Base-by-base conservation (phyloP, 768 basidiomycete species). In the Leccinum fibrillosum region DNA sequence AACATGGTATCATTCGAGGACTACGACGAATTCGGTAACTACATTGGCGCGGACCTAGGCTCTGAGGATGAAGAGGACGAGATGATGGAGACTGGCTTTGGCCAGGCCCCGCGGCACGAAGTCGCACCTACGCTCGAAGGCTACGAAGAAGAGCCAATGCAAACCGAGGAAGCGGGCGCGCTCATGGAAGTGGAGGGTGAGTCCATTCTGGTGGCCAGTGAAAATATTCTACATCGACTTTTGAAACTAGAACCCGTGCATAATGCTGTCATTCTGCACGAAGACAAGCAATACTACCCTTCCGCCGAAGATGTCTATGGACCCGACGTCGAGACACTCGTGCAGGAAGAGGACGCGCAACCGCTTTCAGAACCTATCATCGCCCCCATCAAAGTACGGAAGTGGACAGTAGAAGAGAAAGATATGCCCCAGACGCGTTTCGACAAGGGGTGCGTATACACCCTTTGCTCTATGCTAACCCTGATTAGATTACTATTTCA, bases 281-380 rank as follows among this genome's bases (percentile, higher is more conserved):
- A 98, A 71, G 91, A 99, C 76, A 99, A 99, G 74, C 91, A 94
- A 73, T 98, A 99, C 74, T 99, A 99, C 71, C 92, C 94, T 13
- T 89, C 90, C 13, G 96, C 97, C 1, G 80, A 79, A 55, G 94
- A 98, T 17, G 85, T 95, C 2, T 99, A 99, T 72, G 97, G 97
- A 2, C 79, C 84, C 39, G 97, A 87, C 58, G 97, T 99, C 30
- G 96, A 98, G 75, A 90, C 97, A 1, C 75, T 98, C 64, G 97
- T 99, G 2, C 97, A 98, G 70, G 97, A 99, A 73, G 97, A 99
- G 75, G 97, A 99, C 69, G 86, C 92, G 3, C 97, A 99, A 71
- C 94, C 94, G 13, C 81, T 99, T 19, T 82, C 92, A 2, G 93
- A 98, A 67, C 97, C 97, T 19, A 95, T 99, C 59, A 80, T 99